phyloP scores from a whole-genome alignment of 2,329 filamentous ascomycete species.

The Trichoderma cornu-damae region DNA sequence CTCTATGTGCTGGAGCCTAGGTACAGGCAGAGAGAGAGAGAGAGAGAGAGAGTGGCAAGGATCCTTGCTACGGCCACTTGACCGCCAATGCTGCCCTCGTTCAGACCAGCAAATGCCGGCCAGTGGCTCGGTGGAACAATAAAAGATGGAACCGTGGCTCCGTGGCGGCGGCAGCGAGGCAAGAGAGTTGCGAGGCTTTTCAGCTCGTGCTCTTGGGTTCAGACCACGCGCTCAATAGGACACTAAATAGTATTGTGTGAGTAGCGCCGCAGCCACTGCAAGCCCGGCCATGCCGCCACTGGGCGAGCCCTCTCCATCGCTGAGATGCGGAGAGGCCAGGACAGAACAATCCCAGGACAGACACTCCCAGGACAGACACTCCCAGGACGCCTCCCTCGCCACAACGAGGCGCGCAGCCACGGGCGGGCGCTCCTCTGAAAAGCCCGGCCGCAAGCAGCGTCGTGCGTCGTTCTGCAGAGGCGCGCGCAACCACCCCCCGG shows the following conservation, averaged over 20 bases:
- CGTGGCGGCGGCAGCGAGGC: not conserved
- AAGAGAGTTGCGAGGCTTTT: slow-evolving; percentile 1
- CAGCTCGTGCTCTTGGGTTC: not conserved
- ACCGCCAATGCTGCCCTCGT: slow-evolving; percentile 7
- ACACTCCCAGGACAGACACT: too few species aligned
- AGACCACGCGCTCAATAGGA: not conserved
- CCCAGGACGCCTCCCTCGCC: not conserved
- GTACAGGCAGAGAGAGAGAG: too few species aligned
- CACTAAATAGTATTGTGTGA: not conserved
- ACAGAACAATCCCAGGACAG: too few species aligned
- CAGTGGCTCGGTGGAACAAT: not conserved
- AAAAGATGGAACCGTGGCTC: not conserved
- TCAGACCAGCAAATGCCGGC: not conserved
- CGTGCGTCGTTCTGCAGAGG: slow-evolving; percentile 7
- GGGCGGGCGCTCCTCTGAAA: not conserved
- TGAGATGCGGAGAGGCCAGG: too few species aligned
- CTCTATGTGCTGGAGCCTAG: not conserved
- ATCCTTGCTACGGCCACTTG: not conserved
- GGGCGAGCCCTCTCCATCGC: too few species aligned
- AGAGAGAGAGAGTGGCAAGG: too few species aligned
- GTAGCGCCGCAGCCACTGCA: slow-evolving; percentile 9
- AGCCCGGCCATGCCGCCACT: not conserved
- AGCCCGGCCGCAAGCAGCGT: slow-evolving; percentile 18
- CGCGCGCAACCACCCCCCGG: not conserved
- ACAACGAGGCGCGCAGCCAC: not conserved